phyloP scores from a whole-genome alignment of 148 eudicot genomes.

The Chenopodium formosanum region DNA sequence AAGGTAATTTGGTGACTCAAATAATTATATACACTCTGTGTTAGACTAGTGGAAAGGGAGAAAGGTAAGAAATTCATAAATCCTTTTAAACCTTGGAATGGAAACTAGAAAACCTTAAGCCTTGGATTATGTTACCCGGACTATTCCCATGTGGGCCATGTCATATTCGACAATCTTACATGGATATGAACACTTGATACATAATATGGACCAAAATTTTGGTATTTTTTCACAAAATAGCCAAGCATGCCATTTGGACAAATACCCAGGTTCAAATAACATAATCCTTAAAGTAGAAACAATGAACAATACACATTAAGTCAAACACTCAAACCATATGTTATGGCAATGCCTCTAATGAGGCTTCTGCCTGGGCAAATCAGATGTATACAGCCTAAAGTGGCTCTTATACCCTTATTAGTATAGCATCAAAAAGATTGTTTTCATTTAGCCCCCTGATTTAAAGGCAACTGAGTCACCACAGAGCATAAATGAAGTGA shows the following conservation, averaged over 20 bases:
- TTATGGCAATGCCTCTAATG: neutral
- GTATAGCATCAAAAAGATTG: neutral
- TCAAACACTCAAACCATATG: neutral
- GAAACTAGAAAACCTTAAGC: neutral
- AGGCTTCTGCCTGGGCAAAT: neutral
- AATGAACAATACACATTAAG: neutral
- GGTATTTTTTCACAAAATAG: neutral
- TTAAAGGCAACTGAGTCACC: neutral
- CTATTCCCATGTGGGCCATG: neutral
- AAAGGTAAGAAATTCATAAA: neutral
- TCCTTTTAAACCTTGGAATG: neutral
- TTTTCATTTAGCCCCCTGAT: neutral
- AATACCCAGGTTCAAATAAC: neutral
- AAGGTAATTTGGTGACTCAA: neutral
- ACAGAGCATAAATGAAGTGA: neutral
- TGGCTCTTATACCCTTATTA: neutral
- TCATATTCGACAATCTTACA: neutral
- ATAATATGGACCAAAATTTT: neutral
- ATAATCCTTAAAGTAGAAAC: neutral
- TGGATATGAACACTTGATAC: neutral
- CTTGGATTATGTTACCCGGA: neutral
- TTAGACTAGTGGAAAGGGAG: neutral
- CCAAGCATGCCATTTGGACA: neutral
- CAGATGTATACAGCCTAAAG: neutral
- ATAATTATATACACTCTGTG: neutral